Evolutionary conservation across 306 rosid species (phyloP), one percentile per base, ranked within the genome.

Genomic region (Casuarina cunninghamiana): DNA sequence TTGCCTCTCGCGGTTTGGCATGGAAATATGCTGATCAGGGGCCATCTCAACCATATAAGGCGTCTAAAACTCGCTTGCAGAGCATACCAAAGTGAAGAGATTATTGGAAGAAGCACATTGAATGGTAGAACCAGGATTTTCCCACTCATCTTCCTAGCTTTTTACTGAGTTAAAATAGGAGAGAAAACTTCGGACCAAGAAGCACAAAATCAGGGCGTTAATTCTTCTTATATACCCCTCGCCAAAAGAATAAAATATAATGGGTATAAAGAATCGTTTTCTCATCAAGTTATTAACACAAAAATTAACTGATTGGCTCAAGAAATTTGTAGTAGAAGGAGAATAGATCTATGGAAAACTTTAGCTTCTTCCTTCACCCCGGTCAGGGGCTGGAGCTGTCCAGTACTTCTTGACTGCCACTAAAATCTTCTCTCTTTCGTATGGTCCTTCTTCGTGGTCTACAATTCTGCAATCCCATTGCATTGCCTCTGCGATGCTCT

Each of bases 371-470:
- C 39, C 69, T 69, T 79, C 72, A 72, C 68, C 63, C 46, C 76
- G 69, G 21, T 66, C 75, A 51, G 77, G 79, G 42, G 78, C 78
- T 15, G 95, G 89, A 35, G 96, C 85, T 42, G 97, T 90, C 97
- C 96, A 90, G 26, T 93, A 91, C 76, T 85, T 87, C 79, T 95
- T 95, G 26, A 76, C 81, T 53, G 94, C 98, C 26, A 90, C 72
- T 5, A 95, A 68, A 43, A 93, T 83, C 90, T 93, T 95, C 38
- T 89, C 86, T 75, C 91, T 88, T 15, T 83, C 54, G 35, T 49
- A 79, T 55, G 97, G 97, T 45, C 99, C 96, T 1, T 79, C 73
- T 85, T 95, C 99, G 75, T 95, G 97, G 80, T 95, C 96, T 42
- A 84, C 85, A 17, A 93, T 85, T 74, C 76, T 81, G 19, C 90